Conservation (phyloP, 257 asterid genomes). For the Anisodus tanguticus region DNA sequence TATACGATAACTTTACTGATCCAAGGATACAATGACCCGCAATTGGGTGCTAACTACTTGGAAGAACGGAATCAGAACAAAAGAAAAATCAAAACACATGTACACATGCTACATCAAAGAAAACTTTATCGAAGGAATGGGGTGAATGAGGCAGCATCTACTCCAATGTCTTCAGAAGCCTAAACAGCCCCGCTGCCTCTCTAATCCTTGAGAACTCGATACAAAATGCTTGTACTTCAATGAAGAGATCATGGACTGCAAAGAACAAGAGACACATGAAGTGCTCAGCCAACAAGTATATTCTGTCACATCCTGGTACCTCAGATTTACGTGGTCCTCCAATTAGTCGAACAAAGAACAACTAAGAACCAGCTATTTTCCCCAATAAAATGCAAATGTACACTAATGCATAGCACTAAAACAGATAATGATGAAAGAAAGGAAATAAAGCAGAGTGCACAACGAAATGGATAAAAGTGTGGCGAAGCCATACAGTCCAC, state of each 20-base stretch:
- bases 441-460: neutral
- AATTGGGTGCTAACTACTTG: conserved; percentile 29
- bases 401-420: neutral
- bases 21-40: conserved; percentile 29
- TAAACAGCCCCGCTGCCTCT: conserved; percentile 90
- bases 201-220: conserved; percentile 94
- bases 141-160: conserved; percentile 33
- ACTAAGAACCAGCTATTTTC: neutral
- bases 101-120: conserved; percentile 27
- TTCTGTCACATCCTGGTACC: neutral
- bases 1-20: neutral
- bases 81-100: conserved; percentile 25
- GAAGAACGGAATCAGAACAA: conserved; percentile 14
- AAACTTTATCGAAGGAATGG: neutral
- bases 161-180: conserved; percentile 88
- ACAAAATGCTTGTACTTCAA: conserved; percentile 97
- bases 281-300: neutral
- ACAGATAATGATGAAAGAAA: neutral
- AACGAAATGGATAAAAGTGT: neutral
- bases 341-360: neutral
- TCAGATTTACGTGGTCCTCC: neutral
- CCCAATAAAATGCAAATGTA: neutral
- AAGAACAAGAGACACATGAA: neutral
- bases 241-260: conserved; percentile 92
- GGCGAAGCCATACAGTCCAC: neutral